Evolutionary conservation across 768 basidiomycete species (phyloP), one percentile per base, ranked within the genome.

Genomic region (Leccinellum albellum): DNA sequence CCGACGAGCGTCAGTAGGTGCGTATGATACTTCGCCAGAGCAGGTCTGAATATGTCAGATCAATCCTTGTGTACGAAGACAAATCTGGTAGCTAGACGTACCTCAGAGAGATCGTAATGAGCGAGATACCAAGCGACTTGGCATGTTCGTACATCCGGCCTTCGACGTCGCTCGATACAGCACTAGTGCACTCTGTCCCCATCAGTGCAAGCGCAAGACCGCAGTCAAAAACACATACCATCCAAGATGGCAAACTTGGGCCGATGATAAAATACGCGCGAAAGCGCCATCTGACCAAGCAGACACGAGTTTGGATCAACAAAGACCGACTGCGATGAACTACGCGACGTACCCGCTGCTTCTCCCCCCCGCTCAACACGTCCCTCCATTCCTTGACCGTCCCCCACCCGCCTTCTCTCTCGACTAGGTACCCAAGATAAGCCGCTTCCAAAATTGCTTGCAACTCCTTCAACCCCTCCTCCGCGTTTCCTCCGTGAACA

Each of bases 341-440:
- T n/a, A n/a, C n/a, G n/a, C n/a, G n/a, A n/a, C n/a, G n/a, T 24
- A 89, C 88, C 66, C 95, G 74, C 73, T 98, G 96, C 74, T 97
- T 98, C 81, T 98, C 96, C 0, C 96, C 96, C 0, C 96, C 96
- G 64, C 92, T 94, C 65, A 96, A 75, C 46, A 35, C 35, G 73
- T 97, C 93, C 61, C 93, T 82, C 95, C 95, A 98, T 71, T 98
- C 95, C 73, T 97, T 98, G 66, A 88, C 75, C 26, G 92, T 88
- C 58, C 78, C 78, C 85, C 92, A 91, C 0, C 95, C 94, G 0
- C 96, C 95, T 70, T 97, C 96, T 26, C 96, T 75, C 46, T 81
- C 81, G 3, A 92, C 89, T 23, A 98, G 70, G 69, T 98, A 98
- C 17, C 79, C 88, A 60, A 98, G 70, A 72, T 91, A 91, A 12